These are phyloP conservation scores for Fusarium agapanthi DNA, from an alignment of 2,329 filamentous ascomycete species.

Conservation along the genomic window DNA sequence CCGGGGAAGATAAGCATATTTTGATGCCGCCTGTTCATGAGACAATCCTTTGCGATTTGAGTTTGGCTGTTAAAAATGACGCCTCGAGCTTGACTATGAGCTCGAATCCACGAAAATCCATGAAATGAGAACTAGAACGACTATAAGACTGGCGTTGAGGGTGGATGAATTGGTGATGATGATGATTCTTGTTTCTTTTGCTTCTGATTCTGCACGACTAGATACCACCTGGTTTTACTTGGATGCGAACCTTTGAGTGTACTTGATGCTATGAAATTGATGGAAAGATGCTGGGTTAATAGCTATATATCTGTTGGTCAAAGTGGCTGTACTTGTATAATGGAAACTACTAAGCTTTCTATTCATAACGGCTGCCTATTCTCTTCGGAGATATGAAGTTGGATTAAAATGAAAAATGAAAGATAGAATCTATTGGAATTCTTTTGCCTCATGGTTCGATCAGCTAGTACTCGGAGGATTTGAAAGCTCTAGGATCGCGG, in stretches of 20 bases:
- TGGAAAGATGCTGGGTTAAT: neutral
- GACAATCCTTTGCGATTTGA: neutral
- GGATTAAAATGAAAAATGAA: neutral
- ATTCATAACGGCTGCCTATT: neutral
- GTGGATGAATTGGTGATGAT: slow-evolving; percentile 2
- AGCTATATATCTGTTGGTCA: slow-evolving; percentile 3
- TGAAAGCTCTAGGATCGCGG: neutral
- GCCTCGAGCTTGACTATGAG: neutral
- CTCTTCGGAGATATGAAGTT: neutral
- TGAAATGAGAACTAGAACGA: slow-evolving; percentile 4
- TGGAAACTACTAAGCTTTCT: neutral
- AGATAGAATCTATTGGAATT: neutral
- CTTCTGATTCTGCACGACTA: slow-evolving; percentile 28
- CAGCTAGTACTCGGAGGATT: neutral
- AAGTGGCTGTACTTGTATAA: neutral
- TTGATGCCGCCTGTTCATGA: neutral
- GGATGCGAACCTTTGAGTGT: slow-evolving; percentile 14
- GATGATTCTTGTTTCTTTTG: slow-evolving; percentile 16
- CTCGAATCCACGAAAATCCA: neutral
- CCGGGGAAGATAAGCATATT: slow-evolving; percentile 50
- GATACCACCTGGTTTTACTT: slow-evolving; percentile 37
- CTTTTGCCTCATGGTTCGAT: neutral
- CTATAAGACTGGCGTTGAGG: slow-evolving; percentile 21
- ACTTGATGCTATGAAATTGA: slow-evolving; percentile 4
- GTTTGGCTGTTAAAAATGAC: neutral